Conservation (phyloP, 768 basidiomycete species). For the Collybiopsis luxurians region DNA sequence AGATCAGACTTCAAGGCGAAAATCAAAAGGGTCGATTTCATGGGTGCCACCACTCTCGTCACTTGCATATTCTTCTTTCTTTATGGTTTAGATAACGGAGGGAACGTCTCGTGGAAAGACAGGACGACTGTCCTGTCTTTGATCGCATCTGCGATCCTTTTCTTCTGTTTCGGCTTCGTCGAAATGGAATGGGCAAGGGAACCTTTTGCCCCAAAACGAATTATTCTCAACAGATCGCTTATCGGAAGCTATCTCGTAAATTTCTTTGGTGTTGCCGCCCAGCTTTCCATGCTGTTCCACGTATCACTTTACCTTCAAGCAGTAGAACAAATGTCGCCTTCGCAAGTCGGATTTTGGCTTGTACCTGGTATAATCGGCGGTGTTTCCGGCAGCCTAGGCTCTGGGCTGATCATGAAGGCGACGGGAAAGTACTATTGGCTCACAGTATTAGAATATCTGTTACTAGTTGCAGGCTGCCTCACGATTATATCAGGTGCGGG, state of each 20-base stretch:
- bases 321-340: conserved; percentile 44
- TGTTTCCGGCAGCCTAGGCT: conserved; percentile 45
- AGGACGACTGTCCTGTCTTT: conserved; percentile 34
- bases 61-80: conserved; percentile 55
- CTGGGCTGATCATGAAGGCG: conserved; percentile 54
- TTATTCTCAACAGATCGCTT: conserved; percentile 47
- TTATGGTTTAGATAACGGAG: conserved; percentile 53
- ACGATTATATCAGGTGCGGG: conserved; percentile 39
- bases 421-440: conserved; percentile 57
- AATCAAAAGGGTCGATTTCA: conserved; percentile 61
- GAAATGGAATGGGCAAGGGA: conserved; percentile 53
- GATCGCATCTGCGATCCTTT: conserved; percentile 28
- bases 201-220: conserved; percentile 56
- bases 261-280: conserved; percentile 49
- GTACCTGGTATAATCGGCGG: conserved; percentile 45
- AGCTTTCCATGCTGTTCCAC: conserved; percentile 48
- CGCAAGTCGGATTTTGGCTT: conserved; percentile 50
- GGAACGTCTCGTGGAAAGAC: conserved; percentile 47
- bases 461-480: conserved; percentile 36
- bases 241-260: conserved; percentile 58
- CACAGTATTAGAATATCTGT: conserved; percentile 40
- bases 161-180: conserved; percentile 38
- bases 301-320: conserved; percentile 59
- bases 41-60: conserved; percentile 54
- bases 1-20: conserved; percentile 44